A percentile compares a stretch with the other conserved stretches of the same genome.
phyloP scores from a whole-genome alignment of 345 rosid genomes.

The Aethionema arabicum region DNA sequence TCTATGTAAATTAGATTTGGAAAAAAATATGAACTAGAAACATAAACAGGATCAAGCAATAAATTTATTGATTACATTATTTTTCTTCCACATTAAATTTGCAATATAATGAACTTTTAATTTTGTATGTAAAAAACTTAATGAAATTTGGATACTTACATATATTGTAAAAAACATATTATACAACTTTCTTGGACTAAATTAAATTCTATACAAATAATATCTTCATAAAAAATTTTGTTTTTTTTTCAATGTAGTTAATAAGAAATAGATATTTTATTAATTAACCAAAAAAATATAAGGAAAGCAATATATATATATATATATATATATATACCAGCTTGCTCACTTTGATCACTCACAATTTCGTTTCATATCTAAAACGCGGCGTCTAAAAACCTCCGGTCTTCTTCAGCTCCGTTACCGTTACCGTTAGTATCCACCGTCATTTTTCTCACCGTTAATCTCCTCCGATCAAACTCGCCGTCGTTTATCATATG shows the following conservation, averaged over 20 bases:
- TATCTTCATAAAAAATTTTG: background rate
- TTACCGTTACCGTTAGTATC: conserved; percentile 35
- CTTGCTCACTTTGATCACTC: conserved; percentile 16
- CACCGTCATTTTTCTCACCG: conserved; percentile 30
- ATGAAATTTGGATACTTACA: too few species aligned
- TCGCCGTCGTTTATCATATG: conserved; percentile 24
- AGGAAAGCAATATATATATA: background rate
- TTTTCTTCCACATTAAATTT: background rate
- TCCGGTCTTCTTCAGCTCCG: conserved; percentile 27
- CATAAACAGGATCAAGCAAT: background rate
- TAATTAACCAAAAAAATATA: background rate
- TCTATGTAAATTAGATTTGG: background rate
- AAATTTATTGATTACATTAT: background rate
- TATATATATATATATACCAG: conserved; percentile 2
- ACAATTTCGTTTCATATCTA: conserved; percentile 16
- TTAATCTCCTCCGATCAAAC: conserved; percentile 23
- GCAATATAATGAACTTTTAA: background rate
- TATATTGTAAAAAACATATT: background rate
- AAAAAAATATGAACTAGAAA: background rate
- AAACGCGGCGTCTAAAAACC: conserved; percentile 21
- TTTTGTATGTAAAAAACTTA: background rate
- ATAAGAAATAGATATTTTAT: too few species aligned
- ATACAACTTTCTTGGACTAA: background rate
- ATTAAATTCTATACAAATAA: background rate
- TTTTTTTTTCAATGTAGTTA: too few species aligned